Conservation (phyloP, 2,329 filamentous ascomycete species). For the Pezicula rhizophila region DNA sequence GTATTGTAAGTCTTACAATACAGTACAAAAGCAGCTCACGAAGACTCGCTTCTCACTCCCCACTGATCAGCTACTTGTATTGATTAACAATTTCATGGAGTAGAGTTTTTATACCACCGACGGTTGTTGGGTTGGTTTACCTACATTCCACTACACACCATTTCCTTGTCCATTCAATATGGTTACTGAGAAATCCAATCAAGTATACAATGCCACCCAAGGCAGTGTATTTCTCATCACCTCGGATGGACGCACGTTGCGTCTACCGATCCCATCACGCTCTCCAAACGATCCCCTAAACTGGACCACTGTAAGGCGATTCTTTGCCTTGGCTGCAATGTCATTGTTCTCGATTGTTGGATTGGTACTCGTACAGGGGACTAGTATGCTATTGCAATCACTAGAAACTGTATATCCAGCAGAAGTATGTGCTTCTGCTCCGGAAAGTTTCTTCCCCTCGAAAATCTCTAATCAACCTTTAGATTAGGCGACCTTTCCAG, state of each 20-base stretch:
- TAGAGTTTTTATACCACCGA: too few species aligned
- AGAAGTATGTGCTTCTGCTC: slow-evolving; percentile 8
- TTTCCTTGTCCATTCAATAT: background rate
- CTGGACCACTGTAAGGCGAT: slow-evolving; percentile 20
- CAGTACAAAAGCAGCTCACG: too few species aligned
- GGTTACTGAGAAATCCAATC: background rate
- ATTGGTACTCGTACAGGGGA: slow-evolving; percentile 20
- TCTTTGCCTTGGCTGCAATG: slow-evolving; percentile 13
- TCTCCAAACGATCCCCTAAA: slow-evolving; percentile 26
- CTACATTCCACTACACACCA: too few species aligned
- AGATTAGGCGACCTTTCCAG: slow-evolving; percentile 22
- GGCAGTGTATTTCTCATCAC: slow-evolving; percentile 27
- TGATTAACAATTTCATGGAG: too few species aligned
- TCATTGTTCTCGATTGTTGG: slow-evolving; percentile 14
- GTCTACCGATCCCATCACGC: slow-evolving; percentile 28
- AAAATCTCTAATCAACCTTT: background rate
- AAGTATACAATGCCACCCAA: background rate
- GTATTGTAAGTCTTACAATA: too few species aligned
- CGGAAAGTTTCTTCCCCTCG: background rate
- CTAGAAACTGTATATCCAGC: slow-evolving; percentile 16
- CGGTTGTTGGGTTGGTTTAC: too few species aligned
- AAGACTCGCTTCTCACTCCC: too few species aligned
- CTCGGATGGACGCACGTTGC: slow-evolving; percentile 25
- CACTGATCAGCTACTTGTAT: too few species aligned
- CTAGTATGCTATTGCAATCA: slow-evolving; percentile 15